Percentiles rank a stretch among this genome's conserved stretches.
phyloP scores from a whole-genome alignment of 23 red algal species.

The Gracilaria caudata region DNA sequence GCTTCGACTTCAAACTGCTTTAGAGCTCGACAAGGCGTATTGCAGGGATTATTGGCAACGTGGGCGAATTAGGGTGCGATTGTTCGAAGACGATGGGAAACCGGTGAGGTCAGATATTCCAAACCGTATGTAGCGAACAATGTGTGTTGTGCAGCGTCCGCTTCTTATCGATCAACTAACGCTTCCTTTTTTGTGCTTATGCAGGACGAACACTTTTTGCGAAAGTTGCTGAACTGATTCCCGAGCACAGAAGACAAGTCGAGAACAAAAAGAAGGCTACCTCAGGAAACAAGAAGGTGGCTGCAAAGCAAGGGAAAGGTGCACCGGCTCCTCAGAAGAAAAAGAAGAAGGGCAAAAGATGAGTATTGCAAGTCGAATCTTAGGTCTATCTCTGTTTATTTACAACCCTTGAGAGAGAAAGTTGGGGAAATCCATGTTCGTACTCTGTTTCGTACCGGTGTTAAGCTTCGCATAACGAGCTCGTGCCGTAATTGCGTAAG shows the following conservation, averaged over 20 bases:
- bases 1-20: conserved; percentile 55
- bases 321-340: conserved; percentile 59
- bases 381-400: background rate
- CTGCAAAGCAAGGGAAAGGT: conserved; percentile 48
- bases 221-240: conserved; percentile 62
- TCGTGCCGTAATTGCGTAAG: too few species aligned
- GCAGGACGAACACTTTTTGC: conserved; percentile 57
- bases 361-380: background rate
- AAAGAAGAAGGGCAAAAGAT: conserved; percentile 78
- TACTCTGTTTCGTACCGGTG: too few species aligned
- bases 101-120: conserved; percentile 52
- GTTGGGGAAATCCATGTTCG: too few species aligned
- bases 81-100: conserved; percentile 58
- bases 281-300: background rate
- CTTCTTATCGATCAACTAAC: background rate
- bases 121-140: conserved; percentile 37
- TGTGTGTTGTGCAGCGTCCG: background rate
- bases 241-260: conserved; percentile 56
- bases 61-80: conserved; percentile 45
- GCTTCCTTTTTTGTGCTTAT: background rate
- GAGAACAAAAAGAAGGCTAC: background rate
- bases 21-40: conserved; percentile 62
- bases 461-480: too few species aligned
- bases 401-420: background rate
- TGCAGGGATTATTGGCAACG: conserved; percentile 58